phyloP scores from a whole-genome alignment of 2,329 filamentous ascomycete species.

The Tolypocladium pustulatum region DNA sequence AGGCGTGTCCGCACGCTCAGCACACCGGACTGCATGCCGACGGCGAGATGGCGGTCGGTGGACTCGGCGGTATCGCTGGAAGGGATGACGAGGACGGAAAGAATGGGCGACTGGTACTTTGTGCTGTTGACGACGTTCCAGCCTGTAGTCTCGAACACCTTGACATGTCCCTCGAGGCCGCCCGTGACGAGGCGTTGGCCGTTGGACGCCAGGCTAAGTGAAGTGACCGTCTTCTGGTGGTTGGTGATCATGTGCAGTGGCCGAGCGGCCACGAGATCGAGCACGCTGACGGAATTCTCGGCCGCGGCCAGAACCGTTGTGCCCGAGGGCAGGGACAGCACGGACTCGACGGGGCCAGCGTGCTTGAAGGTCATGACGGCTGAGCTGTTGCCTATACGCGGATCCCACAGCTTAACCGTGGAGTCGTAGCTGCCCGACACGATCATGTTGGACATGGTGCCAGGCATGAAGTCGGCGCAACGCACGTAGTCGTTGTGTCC shows the following conservation, averaged over 20 bases:
- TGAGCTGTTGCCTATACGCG: slow-evolving; percentile 53
- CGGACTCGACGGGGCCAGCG: slow-evolving; percentile 74
- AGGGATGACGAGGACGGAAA: slow-evolving; percentile 67
- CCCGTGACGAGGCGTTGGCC: slow-evolving; percentile 76
- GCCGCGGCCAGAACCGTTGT: slow-evolving; percentile 79
- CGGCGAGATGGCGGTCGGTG: slow-evolving; percentile 86
- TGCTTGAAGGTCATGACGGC: slow-evolving; percentile 93
- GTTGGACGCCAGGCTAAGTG: slow-evolving; percentile 70
- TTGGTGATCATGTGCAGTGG: slow-evolving; percentile 80
- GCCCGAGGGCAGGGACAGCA: slow-evolving; percentile 78
- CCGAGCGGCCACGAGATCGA: slow-evolving; percentile 86
- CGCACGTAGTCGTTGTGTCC: slow-evolving; percentile 93
- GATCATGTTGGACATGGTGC: slow-evolving; percentile 59
- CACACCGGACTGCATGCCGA: slow-evolving; percentile 91
- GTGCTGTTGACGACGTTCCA: slow-evolving; percentile 96
- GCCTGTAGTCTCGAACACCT: slow-evolving; percentile 84
- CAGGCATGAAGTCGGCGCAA: slow-evolving; percentile 75
- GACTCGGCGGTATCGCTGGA: slow-evolving; percentile 26
- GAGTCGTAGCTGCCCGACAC: slow-evolving; percentile 91
- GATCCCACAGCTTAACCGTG: slow-evolving; percentile 90
- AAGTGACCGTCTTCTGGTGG: slow-evolving; percentile 96
- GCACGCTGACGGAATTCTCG: slow-evolving; percentile 77
- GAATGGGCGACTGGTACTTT: slow-evolving; percentile 87
- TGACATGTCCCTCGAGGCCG: slow-evolving; percentile 89
- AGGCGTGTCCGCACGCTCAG: slow-evolving; percentile 83